Evolutionary conservation across 1,139 yeast genomes (phyloP), one percentile per base, ranked within the genome.

Genomic region (Waltiozyma solani): DNA sequence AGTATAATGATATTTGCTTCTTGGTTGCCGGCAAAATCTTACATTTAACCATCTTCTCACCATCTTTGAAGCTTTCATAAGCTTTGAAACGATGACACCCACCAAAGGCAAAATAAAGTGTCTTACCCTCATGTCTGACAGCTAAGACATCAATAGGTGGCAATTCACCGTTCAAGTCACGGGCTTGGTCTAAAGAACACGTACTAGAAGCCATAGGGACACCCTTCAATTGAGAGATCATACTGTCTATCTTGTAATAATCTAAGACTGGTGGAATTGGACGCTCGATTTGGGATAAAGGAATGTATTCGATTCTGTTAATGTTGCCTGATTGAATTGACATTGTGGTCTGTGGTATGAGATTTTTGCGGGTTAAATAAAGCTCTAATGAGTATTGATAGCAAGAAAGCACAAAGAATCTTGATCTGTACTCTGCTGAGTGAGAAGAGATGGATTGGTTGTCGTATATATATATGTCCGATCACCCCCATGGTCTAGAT

Each of bases 261-360:
- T 84, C 94, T 20, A 84, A 62, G 2, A 82, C 94, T 0, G 95
- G 95, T 27, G 86, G 82, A 24, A 84, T 84, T 3, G 95, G 95
- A 46, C 95, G 66, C 40, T 73, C 67, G 44, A 85, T 84, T 44
- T 76, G 69, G 6, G 66, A 59, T 24, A 84, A 63, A 3, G 94
- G 91, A 10, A 84, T 66, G 42, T 69, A 73, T 25, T 73, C 71
- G 12, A 73, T 65, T 42, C 68, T 71, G 24, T 57, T 58, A 12
- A 69, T 49, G 34, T 60, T 57, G 10, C 66, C 61, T 17, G 77
- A 64, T 55, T 74, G 80, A 34, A 74, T 58, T 2, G 73, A 67
- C 67, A 64, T 63, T 29, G 23, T 21, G 10, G 23, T 21, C 23
- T 21, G 23, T 21, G n/a, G n/a, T n/a, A n/a, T n/a, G n/a, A n/a